Evolutionary conservation across 108 stramenopile genomes (phyloP).

Genomic region (Bacterosira constricta): DNA sequence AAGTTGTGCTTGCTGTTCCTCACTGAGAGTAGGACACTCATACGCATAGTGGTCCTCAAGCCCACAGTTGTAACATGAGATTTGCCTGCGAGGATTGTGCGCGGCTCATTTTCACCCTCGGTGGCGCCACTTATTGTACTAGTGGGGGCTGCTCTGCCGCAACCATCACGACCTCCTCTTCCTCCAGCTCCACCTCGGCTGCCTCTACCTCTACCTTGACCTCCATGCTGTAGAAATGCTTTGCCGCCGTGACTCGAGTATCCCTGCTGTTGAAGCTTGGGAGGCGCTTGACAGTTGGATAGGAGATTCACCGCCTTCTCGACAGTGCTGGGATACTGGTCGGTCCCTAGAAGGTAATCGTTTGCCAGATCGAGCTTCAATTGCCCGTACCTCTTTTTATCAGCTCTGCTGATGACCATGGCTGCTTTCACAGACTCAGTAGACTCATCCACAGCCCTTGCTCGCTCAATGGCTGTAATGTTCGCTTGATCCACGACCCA

Average conservation of each 20-base stretch:
- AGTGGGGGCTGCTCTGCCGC: neutral
- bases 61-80: neutral
- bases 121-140: neutral
- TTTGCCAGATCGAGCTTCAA: slow-evolving; percentile 2
- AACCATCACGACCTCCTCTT: neutral
- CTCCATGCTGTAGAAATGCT: slow-evolving; percentile 9
- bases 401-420: neutral
- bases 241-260: neutral
- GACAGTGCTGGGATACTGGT: slow-evolving; percentile 14
- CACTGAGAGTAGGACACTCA: neutral
- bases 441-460: neutral
- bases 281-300: neutral
- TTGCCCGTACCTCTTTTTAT: slow-evolving; percentile 1
- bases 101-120: neutral
- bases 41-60: neutral
- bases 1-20: neutral
- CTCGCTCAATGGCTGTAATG: neutral
- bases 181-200: no score
- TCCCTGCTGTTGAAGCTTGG: neutral
- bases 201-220: neutral
- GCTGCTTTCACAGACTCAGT: neutral
- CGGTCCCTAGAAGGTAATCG: neutral
- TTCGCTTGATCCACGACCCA: neutral
- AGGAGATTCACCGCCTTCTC: neutral
- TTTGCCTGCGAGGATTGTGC: neutral